Conservation (phyloP, 331 rosid genomes). For the Telfairia occidentalis region DNA sequence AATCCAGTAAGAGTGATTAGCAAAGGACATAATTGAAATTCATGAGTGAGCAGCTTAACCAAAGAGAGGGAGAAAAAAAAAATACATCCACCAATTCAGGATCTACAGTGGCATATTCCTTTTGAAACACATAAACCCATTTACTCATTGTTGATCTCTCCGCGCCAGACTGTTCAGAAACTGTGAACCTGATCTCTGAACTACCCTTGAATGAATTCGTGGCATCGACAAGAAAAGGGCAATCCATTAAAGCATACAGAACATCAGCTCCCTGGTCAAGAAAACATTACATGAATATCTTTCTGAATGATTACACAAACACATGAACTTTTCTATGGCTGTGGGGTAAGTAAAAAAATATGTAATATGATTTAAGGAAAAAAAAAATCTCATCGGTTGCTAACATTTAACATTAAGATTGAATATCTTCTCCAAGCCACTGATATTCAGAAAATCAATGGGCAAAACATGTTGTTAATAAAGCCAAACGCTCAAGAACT, state of each 20-base stretch:
- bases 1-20: background rate
- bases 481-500: background rate
- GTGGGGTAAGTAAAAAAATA: background rate
- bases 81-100: slow-evolving; percentile 56
- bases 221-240: slow-evolving; percentile 35
- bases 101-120: slow-evolving; percentile 74
- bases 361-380: background rate
- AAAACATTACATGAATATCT: slow-evolving; percentile 8
- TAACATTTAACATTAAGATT: background rate
- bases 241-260: slow-evolving; percentile 47
- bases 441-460: background rate
- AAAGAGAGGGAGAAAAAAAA: background rate
- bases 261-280: slow-evolving; percentile 40
- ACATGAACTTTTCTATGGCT: background rate
- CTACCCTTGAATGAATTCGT: slow-evolving; percentile 46
- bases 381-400: background rate
- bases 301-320: slow-evolving; percentile 3
- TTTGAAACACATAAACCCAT: slow-evolving; percentile 74
- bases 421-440: background rate
- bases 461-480: background rate
- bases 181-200: slow-evolving; percentile 38
- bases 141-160: slow-evolving; percentile 22
- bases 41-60: background rate
- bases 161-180: slow-evolving; percentile 27
- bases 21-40: background rate